These are phyloP conservation scores for Colletotrichum chrysophilum DNA, from an alignment of 2,329 filamentous ascomycete genomes.

Conservation along the genomic window DNA sequence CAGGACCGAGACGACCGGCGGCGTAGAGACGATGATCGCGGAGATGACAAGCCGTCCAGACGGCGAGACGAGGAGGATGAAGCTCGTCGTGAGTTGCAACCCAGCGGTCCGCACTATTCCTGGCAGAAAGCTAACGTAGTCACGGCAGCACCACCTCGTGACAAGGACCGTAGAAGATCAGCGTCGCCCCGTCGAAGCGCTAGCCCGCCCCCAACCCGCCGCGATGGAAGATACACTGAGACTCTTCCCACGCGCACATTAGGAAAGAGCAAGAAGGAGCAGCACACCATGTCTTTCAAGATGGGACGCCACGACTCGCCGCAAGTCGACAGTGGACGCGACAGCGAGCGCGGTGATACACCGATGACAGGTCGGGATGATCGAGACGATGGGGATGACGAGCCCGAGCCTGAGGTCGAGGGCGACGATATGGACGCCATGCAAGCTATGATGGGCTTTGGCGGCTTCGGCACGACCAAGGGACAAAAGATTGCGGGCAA, in stretches of 20 bases:
- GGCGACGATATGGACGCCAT: slow-evolving; percentile 77
- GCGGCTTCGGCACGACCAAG: slow-evolving; percentile 84
- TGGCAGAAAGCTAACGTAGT: background rate
- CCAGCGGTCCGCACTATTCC: accelerated
- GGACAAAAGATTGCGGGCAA: slow-evolving; percentile 89
- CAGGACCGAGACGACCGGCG: slow-evolving; percentile 33
- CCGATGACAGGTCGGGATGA: slow-evolving; percentile 15
- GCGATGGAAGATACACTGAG: slow-evolving; percentile 23
- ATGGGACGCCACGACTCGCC: slow-evolving; percentile 36
- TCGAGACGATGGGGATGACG: slow-evolving; percentile 5
- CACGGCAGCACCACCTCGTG: slow-evolving; percentile 11
- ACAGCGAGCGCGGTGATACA: slow-evolving; percentile 22
- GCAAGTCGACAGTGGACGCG: slow-evolving; percentile 24
- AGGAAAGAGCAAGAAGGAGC: slow-evolving; percentile 26
- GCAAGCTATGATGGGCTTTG: slow-evolving; percentile 89
- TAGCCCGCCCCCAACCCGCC: slow-evolving; percentile 23
- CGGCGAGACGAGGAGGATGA: slow-evolving; percentile 23
- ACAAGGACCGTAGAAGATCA: slow-evolving; percentile 38
- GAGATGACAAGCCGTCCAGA: slow-evolving; percentile 26
- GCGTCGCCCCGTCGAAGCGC: slow-evolving; percentile 35
- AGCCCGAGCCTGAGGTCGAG: slow-evolving; percentile 58
- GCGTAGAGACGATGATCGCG: slow-evolving; percentile 27
- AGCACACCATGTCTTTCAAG: slow-evolving; percentile 36
- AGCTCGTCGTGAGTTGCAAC: background rate
- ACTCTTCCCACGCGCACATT: slow-evolving; percentile 37